Evolutionary conservation across 495 filamentous ascomycete species (phyloP).

Genomic region (Xylaria venustula): DNA sequence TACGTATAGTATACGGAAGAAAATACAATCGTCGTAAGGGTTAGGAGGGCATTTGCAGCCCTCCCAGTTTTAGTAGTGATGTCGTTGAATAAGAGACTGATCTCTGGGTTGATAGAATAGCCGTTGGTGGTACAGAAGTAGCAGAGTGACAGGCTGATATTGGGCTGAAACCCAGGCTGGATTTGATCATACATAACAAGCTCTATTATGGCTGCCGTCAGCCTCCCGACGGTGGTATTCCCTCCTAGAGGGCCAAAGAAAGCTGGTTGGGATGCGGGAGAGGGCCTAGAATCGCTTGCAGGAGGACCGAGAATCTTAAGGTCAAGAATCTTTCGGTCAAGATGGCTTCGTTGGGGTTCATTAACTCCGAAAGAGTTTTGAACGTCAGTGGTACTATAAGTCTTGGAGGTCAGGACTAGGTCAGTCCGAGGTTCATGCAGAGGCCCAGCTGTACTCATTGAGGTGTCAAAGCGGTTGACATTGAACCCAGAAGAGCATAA

Average conservation of each 20-base stretch:
- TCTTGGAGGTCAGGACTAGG: background rate
- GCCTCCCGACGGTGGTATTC: no score
- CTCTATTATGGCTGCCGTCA: no score
- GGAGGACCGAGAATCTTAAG: background rate
- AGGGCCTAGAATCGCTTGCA: no score
- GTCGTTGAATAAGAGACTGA: background rate
- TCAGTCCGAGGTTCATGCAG: no score
- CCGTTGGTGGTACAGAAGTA: background rate
- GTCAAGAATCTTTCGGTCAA: background rate
- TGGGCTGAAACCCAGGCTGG: no score
- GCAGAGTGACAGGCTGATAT: background rate
- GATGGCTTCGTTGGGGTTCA: no score
- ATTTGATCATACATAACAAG: no score
- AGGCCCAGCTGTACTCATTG: background rate
- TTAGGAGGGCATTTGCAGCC: background rate
- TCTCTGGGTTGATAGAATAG: background rate
- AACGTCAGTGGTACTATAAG: background rate
- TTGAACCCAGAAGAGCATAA: background rate
- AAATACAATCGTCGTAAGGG: no score
- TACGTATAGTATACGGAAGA: background rate
- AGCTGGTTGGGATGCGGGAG: no score
- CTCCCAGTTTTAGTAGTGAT: background rate
- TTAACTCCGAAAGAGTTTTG: background rate
- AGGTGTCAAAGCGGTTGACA: background rate
- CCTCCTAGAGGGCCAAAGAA: no score